Evolutionary conservation across 495 filamentous ascomycete genomes (phyloP).

Genomic region (Astrothelium subdiscretum): DNA sequence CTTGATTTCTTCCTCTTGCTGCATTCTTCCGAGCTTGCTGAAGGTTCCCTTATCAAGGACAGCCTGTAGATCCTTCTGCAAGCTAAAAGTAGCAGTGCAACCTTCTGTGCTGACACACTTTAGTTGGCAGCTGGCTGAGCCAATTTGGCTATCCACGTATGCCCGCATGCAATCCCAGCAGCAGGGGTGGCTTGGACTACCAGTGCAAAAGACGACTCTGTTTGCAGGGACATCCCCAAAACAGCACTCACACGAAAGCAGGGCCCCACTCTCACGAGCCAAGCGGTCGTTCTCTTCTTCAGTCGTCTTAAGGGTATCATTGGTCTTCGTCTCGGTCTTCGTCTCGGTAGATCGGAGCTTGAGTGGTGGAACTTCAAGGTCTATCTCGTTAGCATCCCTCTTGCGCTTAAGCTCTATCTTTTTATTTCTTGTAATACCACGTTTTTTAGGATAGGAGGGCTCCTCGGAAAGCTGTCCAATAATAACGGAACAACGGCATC

Average conservation of each 20-base stretch:
- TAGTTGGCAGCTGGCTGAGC: conserved; percentile 49
- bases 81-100: conserved; percentile 11
- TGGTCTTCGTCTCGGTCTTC: neutral
- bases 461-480: conserved; percentile 18
- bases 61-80: conserved; percentile 34
- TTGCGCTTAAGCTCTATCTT: conserved; percentile 18
- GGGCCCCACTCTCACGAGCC: neutral
- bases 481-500: conserved; percentile 5
- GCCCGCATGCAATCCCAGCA: conserved; percentile 54
- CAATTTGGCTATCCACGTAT: conserved; percentile 57
- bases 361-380: neutral
- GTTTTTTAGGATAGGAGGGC: conserved; percentile 23
- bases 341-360: neutral
- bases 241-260: conserved; percentile 31
- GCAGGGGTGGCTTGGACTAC: conserved; percentile 48
- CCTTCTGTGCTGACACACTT: conserved; percentile 36
- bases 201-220: conserved; percentile 55
- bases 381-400: conserved; percentile 11
- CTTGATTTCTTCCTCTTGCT: conserved; percentile 55
- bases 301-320: neutral
- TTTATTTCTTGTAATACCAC: conserved; percentile 16
- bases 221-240: conserved; percentile 53
- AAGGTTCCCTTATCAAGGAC: conserved; percentile 49
- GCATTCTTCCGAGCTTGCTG: conserved; percentile 52
- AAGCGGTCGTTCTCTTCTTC: neutral